These are phyloP conservation scores for Thielaviopsis euricoi DNA, from an alignment of 2,329 filamentous ascomycete genomes.

Conservation along the genomic window DNA sequence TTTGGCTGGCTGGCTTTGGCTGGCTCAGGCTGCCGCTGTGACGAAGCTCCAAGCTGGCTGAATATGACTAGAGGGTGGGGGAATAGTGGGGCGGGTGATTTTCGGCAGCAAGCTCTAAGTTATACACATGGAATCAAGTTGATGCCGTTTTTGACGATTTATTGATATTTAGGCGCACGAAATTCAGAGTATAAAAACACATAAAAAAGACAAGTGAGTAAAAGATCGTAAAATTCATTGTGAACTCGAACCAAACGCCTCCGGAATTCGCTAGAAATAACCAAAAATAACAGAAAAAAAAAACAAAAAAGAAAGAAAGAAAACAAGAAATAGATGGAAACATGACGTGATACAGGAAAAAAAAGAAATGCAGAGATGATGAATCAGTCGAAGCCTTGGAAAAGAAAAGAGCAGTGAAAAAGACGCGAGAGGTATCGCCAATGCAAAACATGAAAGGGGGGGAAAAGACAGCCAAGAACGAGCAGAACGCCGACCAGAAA, in stretches of 20 bases:
- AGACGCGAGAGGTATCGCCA: background rate
- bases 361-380: background rate
- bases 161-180: too few relatives aligned
- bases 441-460: too few relatives aligned
- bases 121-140: too few relatives aligned
- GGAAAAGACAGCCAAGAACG: too few relatives aligned
- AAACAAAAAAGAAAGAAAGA: too few relatives aligned
- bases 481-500: background rate
- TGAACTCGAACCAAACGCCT: background rate
- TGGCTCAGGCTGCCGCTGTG: slow-evolving; percentile 18
- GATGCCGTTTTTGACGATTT: too few relatives aligned
- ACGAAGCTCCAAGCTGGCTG: slow-evolving; percentile 15
- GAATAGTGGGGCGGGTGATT: background rate
- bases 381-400: background rate
- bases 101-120: background rate
- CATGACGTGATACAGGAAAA: background rate
- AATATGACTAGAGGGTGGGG: slow-evolving; percentile 1
- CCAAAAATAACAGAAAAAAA: background rate
- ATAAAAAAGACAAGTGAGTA: background rate
- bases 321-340: too few relatives aligned
- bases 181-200: background rate
- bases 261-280: background rate
- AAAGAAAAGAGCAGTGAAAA: background rate
- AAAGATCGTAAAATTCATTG: background rate
- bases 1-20: too few relatives aligned